phyloP scores from a whole-genome alignment of 73 alveolate genomes.

The Tetrahymena elliotti region DNA sequence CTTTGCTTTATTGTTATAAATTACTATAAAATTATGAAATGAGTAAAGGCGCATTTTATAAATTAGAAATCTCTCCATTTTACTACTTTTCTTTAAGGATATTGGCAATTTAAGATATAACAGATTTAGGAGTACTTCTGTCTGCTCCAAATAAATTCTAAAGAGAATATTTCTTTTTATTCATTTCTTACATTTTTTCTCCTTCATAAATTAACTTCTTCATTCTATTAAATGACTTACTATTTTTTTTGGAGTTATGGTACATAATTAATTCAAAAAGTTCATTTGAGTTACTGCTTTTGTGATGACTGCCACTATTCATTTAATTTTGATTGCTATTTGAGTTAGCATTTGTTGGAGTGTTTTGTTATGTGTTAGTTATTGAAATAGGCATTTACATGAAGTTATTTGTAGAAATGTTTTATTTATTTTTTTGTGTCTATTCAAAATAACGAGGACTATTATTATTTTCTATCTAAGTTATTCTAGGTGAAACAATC shows the following conservation, averaged over 20 bases:
- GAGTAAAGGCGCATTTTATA: not conserved
- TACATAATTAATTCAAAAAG: not conserved
- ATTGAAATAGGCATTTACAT: not conserved
- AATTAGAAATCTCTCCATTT: not conserved
- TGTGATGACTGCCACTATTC: not conserved
- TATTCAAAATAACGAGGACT: not conserved
- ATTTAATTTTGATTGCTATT: not conserved
- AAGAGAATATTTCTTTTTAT: not conserved
- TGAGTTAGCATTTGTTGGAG: not conserved
- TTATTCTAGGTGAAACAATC: not conserved
- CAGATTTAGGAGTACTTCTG: not conserved
- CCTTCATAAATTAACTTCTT: not conserved
- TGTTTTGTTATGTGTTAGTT: not conserved
- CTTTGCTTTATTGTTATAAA: not conserved
- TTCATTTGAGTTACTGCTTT: not conserved
- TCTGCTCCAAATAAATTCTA: not conserved
- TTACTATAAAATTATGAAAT: not conserved
- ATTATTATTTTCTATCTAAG: not conserved
- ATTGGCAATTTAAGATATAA: not conserved
- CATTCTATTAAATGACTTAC: not conserved
- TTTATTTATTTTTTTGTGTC: not conserved
- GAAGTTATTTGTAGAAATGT: not conserved
- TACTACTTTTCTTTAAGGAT: not conserved
- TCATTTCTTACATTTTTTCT: not conserved
- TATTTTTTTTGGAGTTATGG: not conserved